Conservation (phyloP, 1,284 basidiomycete genomes). For the Ceratobasidium sp. region DNA sequence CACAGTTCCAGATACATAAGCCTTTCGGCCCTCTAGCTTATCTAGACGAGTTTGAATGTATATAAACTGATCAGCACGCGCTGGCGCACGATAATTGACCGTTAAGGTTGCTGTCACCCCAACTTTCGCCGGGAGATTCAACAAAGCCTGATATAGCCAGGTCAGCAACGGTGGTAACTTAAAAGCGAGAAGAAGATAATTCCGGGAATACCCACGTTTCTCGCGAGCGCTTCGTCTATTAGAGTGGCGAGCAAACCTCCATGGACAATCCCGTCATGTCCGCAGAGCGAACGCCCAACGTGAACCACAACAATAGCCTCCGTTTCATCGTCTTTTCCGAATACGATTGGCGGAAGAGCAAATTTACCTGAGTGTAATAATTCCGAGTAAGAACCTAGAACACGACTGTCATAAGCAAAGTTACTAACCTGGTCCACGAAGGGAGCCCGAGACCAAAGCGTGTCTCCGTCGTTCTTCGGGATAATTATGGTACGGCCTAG, state of each 20-base stretch:
- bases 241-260: conserved; percentile 93
- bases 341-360: conserved; percentile 80
- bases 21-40: conserved; percentile 82
- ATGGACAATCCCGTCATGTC: conserved; percentile 94
- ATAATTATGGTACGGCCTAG: conserved; percentile 58
- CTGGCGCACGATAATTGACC: conserved; percentile 84
- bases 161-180: conserved; percentile 7
- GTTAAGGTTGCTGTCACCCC: conserved; percentile 91
- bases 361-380: conserved; percentile 70
- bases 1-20: conserved; percentile 75
- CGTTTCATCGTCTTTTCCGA: conserved; percentile 80
- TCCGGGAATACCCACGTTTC: conserved; percentile 76
- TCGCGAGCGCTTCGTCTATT: conserved; percentile 87
- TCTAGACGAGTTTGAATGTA: conserved; percentile 75
- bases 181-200: conserved; percentile 5
- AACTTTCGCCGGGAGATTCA: conserved; percentile 87
- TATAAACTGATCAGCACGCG: conserved; percentile 87
- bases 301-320: conserved; percentile 82
- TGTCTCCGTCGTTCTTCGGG: conserved; percentile 81
- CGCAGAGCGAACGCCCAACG: conserved; percentile 87
- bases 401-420: conserved; percentile 26
- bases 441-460: conserved; percentile 85
- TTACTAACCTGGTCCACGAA: conserved; percentile 74
- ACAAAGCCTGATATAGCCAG: conserved; percentile 72
- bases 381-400: conserved; percentile 52